Base-by-base conservation (phyloP, 1,139 yeast genomes). In the Taphrina wiesneri region DNA sequence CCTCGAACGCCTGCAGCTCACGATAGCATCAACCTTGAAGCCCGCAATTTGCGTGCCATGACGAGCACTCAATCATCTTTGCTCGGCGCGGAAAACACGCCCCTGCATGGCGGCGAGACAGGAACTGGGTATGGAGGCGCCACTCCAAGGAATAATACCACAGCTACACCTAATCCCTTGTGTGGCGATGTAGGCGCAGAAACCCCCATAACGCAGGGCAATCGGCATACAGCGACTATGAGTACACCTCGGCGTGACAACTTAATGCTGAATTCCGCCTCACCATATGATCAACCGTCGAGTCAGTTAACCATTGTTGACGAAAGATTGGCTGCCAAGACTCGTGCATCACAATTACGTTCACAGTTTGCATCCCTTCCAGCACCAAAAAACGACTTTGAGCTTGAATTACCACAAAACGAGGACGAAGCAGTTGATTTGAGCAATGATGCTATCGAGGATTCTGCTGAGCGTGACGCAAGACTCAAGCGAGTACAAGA, bases 381-480 rank as follows among this genome's bases (percentile, higher is more conserved):
- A 0, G 76, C 77, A 56, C 88, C 90, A 0, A 78, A 79, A 69
- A 85, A 86, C 70, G 86, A 85, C 67, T 85, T 82, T 71, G 88
- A 86, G 67, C 75, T 83, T n/a, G 76, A 77, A 4, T 73, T 77
- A 1, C 78, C 79, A 2, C 80, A 76, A 9, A 73, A 70, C 52
- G 75, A 69, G 19, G 75, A 72, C 21, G 72, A 71, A 21, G 74
- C 70, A 15, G 65, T 61, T 23, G 65, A 65, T 17, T 47, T 68
- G 0, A 56, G 67, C 21, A 43, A 59, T 17, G 70, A 68, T 13
- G 3, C 69, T 49, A 45, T 47, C 49, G 76, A 73, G 43, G 83
- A 78, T 69, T 75, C 75, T 21, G 80, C 81, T 11, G 82, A 78
- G 60, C 69, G 70, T 3, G 77, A 76, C 25, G 73, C 76, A 30